Base-by-base conservation (phyloP, 208 protist species). In the Trypanosoma theileri region DNA sequence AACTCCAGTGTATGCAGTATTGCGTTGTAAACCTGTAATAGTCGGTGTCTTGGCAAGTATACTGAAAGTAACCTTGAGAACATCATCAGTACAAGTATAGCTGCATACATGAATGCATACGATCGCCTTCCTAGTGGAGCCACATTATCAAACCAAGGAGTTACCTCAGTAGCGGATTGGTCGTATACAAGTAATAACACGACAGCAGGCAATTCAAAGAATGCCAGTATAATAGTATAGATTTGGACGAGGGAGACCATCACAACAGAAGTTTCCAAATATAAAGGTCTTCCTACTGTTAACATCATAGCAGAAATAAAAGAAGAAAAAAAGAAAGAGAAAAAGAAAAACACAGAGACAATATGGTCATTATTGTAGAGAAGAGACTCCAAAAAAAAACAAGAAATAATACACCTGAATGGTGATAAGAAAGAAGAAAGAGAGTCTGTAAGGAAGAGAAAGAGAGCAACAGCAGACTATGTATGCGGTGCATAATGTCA, bases 71-170 rank as follows among this genome's bases (percentile, higher is more conserved):
- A 59, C 2, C 81, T 75, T 6, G 69, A 69, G 6, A 74, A 46
- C 8, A 83, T 71, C 9, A 91, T 55, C 14, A 75, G 60, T 24
- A 65, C 44, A 19, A 87, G 69, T 19, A 86, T 66, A 52, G 66
- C 63, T 4, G 63, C 58, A 59, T 87, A 91, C 19, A 82, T 60
- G 26, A 63, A 79, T 22, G 68, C 61, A 11, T 86, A 66, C 1
- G 77, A 24, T 42, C 51, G 59, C 79, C 85, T 3, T 59, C 65
- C 44, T 26, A 71, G 50, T 75, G 68, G 59, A 50, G 66, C n/a
- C 58, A 24, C 42, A 70, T 75, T 56, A 42, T 84, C 83, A 50
- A 88, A 84, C 83, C 83, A 88, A 58, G 73, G 71, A 4, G 79
- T 74, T 0, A 67, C 73, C 28, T 79, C 65, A 19, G 55, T 53